Base-by-base conservation (phyloP, 2,329 filamentous ascomycete species). In the Colletotrichum sp. region DNA sequence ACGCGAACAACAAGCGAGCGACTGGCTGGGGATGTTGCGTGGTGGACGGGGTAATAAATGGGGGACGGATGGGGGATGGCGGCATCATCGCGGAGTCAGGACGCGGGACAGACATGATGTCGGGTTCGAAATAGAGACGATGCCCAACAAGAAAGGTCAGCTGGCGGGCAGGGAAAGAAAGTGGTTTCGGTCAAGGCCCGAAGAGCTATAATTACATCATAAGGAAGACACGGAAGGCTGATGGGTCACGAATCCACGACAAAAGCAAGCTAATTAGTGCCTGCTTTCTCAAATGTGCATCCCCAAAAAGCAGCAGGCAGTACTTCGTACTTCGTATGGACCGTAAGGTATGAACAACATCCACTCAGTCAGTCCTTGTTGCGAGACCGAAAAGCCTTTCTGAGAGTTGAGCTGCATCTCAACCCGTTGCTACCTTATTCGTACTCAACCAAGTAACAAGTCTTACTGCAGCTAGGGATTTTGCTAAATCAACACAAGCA, bases 141-240 rank as follows among this genome's bases (percentile, higher is more conserved):
- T 57, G 39, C n/a, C 39, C 71, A 59, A 59, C 21, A 28, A 26
- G 55, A 59, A 21, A 52, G 32, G 28, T 49, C 63, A 49, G 16
- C 28, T 24, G 24, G 30, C 18, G 3, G 18, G 39, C 21, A 21
- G 18, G 63, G 59, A 34, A 30, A 16, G 28, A 32, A 34, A 18
- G 72, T 26, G 73, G 30, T 68, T 63, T 74, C 74, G 70, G 74
- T 59, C 70, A 76, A 76, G 70, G 39, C 71, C 74, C 74, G 74
- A 76, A 49, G 34, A 32, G 59, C 65, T 74, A 52, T 39, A 64
- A 76, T 76, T 76, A 76, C 74, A 74, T 76, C 70, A 74, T 76
- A 66, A 60, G 36, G 36, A 55, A 21, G 18, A 8, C 9, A 52
- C 44, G 66, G 30, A 26, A 44, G 18, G 26, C 9, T n/a, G 28